phyloP scores from a whole-genome alignment of 441 rosid species.

The Pelargonium citronellum region DNA sequence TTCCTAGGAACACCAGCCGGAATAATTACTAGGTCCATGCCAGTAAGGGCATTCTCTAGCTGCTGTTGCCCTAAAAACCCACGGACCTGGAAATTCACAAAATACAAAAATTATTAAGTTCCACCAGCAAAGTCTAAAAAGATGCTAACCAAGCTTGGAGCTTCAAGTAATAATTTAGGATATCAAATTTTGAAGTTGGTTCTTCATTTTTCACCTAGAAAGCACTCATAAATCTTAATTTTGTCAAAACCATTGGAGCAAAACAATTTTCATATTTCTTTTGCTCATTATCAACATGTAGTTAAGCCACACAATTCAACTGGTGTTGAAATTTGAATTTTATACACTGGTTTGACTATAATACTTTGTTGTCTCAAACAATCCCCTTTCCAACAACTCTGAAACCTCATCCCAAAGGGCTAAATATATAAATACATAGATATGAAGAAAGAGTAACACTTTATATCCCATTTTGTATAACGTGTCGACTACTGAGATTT shows the following conservation, averaged over 20 bases:
- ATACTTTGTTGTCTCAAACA: too few relatives aligned
- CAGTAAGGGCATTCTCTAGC: conserved; percentile 63
- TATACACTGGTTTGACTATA: neutral
- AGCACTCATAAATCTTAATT: neutral
- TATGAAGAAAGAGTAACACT: too few relatives aligned
- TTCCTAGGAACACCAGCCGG: conserved; percentile 94
- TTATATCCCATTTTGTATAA: too few relatives aligned
- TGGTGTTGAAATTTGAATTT: neutral
- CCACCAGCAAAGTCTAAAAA: neutral
- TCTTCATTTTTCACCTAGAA: neutral
- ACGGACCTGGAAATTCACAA: conserved; percentile 41
- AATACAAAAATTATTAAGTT: neutral
- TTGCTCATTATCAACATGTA: neutral
- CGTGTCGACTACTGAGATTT: too few relatives aligned
- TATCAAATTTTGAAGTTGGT: neutral
- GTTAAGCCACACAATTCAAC: neutral
- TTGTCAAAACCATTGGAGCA: neutral
- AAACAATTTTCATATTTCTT: neutral
- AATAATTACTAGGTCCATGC: conserved; percentile 83
- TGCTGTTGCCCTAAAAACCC: conserved; percentile 77
- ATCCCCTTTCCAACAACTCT: too few relatives aligned
- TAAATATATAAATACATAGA: too few relatives aligned
- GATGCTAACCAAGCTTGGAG: neutral
- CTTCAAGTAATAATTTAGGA: neutral
- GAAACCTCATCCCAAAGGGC: too few relatives aligned